Evolutionary conservation across 1,284 basidiomycete genomes (phyloP).

Genomic region (Exsudoporus floridanus): DNA sequence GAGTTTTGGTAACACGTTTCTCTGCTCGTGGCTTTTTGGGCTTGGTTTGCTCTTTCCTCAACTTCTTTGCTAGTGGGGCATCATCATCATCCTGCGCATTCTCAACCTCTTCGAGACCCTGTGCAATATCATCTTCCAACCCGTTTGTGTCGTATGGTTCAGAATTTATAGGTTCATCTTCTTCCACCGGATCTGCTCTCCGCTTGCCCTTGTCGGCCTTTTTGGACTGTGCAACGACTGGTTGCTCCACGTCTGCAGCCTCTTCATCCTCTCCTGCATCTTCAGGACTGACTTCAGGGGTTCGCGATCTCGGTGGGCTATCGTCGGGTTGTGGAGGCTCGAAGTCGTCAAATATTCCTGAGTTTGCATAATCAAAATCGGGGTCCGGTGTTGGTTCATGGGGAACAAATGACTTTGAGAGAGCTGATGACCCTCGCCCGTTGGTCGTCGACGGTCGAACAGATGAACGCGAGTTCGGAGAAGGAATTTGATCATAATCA

Average conservation of each 20-base stretch:
- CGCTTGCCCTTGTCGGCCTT: slow-evolving; percentile 40
- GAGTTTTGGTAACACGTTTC: slow-evolving; percentile 20
- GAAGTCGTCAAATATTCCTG: slow-evolving; percentile 33
- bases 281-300: slow-evolving; percentile 44
- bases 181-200: slow-evolving; percentile 31
- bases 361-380: slow-evolving; percentile 28
- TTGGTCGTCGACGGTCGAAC: slow-evolving; percentile 39
- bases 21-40: slow-evolving; percentile 35
- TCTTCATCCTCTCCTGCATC: slow-evolving; percentile 44
- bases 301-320: slow-evolving; percentile 35
- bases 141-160: slow-evolving; percentile 37
- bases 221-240: slow-evolving; percentile 25
- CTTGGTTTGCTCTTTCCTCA: slow-evolving; percentile 36
- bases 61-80: slow-evolving; percentile 32
- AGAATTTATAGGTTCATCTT: slow-evolving; percentile 28
- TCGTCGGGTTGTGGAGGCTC: slow-evolving; percentile 35
- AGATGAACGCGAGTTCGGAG: slow-evolving; percentile 48
- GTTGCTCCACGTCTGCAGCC: slow-evolving; percentile 35
- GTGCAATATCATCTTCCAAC: slow-evolving; percentile 56
- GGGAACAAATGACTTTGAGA: slow-evolving; percentile 40
- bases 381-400: slow-evolving; percentile 31
- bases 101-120: slow-evolving; percentile 46
- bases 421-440: slow-evolving; percentile 47
- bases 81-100: slow-evolving; percentile 41
- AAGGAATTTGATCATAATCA: slow-evolving; percentile 68